Percentiles rank a stretch among this genome's conserved stretches.
These are phyloP conservation scores for Brassica incana DNA, from an alignment of 345 rosid species.

Conservation along the genomic window DNA sequence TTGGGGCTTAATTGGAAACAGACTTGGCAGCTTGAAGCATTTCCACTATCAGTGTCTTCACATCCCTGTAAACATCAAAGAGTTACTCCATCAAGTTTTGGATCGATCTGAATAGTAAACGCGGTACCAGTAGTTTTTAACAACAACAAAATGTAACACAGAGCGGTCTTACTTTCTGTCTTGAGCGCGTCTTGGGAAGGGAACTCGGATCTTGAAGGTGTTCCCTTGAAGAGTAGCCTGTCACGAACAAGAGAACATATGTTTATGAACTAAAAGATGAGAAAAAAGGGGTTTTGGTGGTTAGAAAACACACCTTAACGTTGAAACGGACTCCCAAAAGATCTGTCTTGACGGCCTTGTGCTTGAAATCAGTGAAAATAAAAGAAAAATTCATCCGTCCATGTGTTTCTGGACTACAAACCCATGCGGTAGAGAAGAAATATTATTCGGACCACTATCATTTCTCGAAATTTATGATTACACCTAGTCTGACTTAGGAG, in stretches of 20 bases:
- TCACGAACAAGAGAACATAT: not conserved
- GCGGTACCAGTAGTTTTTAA: not conserved
- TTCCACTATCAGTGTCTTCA: slow-evolving; percentile 81
- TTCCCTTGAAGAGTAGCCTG: slow-evolving; percentile 76
- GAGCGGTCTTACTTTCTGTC: slow-evolving; percentile 69
- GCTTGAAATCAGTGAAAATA: slow-evolving; percentile 95
- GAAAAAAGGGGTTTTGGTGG: not conserved
- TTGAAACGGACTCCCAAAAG: slow-evolving; percentile 60
- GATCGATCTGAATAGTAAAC: not conserved
- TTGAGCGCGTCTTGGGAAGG: slow-evolving; percentile 80
- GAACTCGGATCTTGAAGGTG: slow-evolving; percentile 75
- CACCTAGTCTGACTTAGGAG: slow-evolving; percentile 2
- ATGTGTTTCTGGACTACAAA: slow-evolving; percentile 86
- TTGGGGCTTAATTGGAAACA: slow-evolving; percentile 42
- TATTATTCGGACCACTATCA: slow-evolving; percentile 13
- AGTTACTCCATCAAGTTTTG: not conserved
- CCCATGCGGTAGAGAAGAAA: slow-evolving; percentile 82
- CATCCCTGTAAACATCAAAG: slow-evolving; percentile 62
- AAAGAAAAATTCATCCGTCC: slow-evolving; percentile 84
- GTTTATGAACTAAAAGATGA: not conserved
- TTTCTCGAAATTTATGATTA: slow-evolving; percentile 16
- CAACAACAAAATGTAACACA: not conserved
- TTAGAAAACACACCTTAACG: not conserved
- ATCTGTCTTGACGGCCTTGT: slow-evolving; percentile 89
- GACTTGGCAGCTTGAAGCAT: slow-evolving; percentile 82